Evolutionary conservation across 371 early-diverging fungal species (phyloP).

Genomic region (Dipsacomyces acuminosporus): DNA sequence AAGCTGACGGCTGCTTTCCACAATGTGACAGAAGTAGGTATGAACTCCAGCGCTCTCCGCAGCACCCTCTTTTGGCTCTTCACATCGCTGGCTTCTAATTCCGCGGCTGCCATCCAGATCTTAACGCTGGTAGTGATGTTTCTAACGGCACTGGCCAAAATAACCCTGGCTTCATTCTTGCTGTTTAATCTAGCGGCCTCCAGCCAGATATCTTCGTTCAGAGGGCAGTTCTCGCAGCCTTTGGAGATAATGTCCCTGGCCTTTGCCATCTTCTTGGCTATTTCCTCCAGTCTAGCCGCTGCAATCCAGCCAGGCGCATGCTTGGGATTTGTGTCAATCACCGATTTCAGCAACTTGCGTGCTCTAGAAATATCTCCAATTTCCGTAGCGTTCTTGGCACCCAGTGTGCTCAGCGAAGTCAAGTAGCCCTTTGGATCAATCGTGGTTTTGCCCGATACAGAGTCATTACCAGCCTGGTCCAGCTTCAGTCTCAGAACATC

Average conservation of each 20-base stretch:
- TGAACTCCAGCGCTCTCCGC: slow-evolving; percentile 86
- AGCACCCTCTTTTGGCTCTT: slow-evolving; percentile 76
- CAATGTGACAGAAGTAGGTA: slow-evolving; percentile 84
- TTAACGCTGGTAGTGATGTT: slow-evolving; percentile 87
- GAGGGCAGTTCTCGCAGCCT: slow-evolving; percentile 92
- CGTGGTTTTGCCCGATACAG: slow-evolving; percentile 73
- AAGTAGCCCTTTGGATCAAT: slow-evolving; percentile 93
- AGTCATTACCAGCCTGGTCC: slow-evolving; percentile 61
- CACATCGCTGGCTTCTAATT: slow-evolving; percentile 67
- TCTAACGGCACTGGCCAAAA: slow-evolving; percentile 86
- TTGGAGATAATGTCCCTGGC: slow-evolving; percentile 84
- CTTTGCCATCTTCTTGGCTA: slow-evolving; percentile 74
- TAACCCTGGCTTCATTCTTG: slow-evolving; percentile 77
- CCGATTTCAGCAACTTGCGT: slow-evolving; percentile 77
- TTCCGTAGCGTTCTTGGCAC: slow-evolving; percentile 79
- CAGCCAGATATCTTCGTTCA: slow-evolving; percentile 93
- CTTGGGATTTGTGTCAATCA: slow-evolving; percentile 88
- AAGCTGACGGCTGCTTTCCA: slow-evolving; percentile 91
- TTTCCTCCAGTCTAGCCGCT: slow-evolving; percentile 93
- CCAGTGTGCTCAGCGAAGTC: slow-evolving; percentile 83
- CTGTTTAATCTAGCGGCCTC: slow-evolving; percentile 88
- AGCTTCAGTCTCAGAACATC: slow-evolving; percentile 81
- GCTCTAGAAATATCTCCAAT: slow-evolving; percentile 94
- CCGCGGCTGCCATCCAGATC: slow-evolving; percentile 89
- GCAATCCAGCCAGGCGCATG: slow-evolving; percentile 98